Base-by-base conservation (phyloP, 2,329 filamentous ascomycete species). In the Dactylellina drechsleri region DNA sequence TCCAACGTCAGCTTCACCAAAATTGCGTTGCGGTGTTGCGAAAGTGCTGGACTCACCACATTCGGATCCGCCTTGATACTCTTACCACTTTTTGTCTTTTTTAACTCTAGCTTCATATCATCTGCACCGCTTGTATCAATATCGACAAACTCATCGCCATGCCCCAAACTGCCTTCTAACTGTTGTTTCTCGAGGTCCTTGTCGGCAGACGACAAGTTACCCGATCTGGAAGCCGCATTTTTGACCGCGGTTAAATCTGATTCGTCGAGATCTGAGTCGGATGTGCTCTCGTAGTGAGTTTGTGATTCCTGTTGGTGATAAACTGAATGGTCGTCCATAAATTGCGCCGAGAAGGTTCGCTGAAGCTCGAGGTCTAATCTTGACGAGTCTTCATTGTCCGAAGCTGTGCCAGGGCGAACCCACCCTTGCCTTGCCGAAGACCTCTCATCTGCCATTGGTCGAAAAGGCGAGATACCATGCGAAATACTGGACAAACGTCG, bases 361-460 rank as follows among this genome's bases (percentile, higher is more conserved):
- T 74, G 70, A 26, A 74, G 62, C 50, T 74, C 62, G 15, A 67
- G 58, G 15, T 67, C 70, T 62, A 67, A 59, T 64, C 70, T 67
- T 13, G 70, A 61, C 12, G 47, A 31, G 41, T 66, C 68, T 43
- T 47, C 40, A 40, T 58, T 16, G 18, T 66, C 62, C 31, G 41
- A 41, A 12, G 43, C 52, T 23, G 62, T 62, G 12, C 28, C 20
- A 23, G 49, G 50, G 18, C 57, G 61, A 23, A 53, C 20, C 18
- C 62, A 41, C 40, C n/a, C 43, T 40, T 54, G 31, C 47, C 40
- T 50, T 40, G 64, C 56, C 16, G 64, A 45, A 36, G 70, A 52
- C 15, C 57, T 41, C 36, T 57, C 49, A 36, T 67, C 62, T 28
- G 70, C 50, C 70, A 74, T 74, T 20, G 36, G 49, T 61, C n/a